Evolutionary conservation across 2,329 filamentous ascomycete species (phyloP).

Genomic region (Exophiala aquamarina): DNA sequence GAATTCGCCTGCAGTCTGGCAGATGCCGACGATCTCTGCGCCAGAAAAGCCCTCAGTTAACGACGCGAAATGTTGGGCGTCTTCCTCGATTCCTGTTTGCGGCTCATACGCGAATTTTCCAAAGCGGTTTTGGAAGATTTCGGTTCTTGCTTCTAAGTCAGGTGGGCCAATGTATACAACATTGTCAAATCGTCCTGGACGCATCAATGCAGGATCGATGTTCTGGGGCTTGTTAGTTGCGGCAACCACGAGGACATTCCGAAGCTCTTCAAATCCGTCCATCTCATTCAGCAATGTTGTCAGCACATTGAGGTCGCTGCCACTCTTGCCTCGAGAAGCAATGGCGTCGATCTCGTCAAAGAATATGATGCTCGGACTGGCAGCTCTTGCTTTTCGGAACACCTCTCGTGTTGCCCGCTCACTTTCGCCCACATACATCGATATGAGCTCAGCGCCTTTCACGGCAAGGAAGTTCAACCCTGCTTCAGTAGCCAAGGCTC

Average conservation of each 20-base stretch:
- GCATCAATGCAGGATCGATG: constrained; percentile 80
- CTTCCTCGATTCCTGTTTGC: constrained; percentile 60
- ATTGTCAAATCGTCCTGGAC: constrained; percentile 81
- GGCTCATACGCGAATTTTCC: constrained; percentile 55
- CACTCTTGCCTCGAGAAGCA: constrained; percentile 55
- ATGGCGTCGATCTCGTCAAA: constrained; percentile 96
- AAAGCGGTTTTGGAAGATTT: constrained; percentile 72
- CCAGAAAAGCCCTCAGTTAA: constrained; percentile 78
- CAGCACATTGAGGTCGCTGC: constrained; percentile 71
- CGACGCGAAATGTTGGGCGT: constrained; percentile 54
- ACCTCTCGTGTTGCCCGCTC: constrained; percentile 82
- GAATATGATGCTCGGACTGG: constrained; percentile 89
- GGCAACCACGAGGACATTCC: constrained; percentile 81
- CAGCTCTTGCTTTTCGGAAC: constrained; percentile 81
- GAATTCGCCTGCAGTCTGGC: constrained; percentile 51
- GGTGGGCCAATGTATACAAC: constrained; percentile 85
- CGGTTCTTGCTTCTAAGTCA: constrained; percentile 67
- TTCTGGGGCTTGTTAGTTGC: constrained; percentile 89
- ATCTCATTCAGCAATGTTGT: constrained; percentile 91
- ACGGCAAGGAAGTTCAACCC: constrained; percentile 92
- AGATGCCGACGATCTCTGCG: constrained; percentile 72
- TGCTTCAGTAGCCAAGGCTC: constrained; percentile 86
- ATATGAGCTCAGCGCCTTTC: constrained; percentile 88
- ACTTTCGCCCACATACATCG: constrained; percentile 96
- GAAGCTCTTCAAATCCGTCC: constrained; percentile 86